Evolutionary conservation across 2,329 filamentous ascomycete genomes (phyloP).

Genomic region (Neonectria punicea): DNA sequence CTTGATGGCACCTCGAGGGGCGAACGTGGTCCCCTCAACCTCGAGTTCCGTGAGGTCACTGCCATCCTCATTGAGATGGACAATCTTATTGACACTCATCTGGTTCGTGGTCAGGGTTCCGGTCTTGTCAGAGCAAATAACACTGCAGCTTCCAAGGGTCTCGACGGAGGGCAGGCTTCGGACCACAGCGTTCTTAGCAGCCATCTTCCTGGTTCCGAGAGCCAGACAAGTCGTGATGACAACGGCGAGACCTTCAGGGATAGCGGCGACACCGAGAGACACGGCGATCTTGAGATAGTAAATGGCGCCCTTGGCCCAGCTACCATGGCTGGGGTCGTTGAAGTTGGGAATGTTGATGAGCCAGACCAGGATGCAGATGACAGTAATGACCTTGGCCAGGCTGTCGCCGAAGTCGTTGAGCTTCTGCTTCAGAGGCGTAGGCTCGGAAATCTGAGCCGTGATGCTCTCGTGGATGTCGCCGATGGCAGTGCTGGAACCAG

Average conservation of each 20-base stretch:
- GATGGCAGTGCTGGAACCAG: constrained; percentile 91
- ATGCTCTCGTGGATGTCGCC: constrained; percentile 99
- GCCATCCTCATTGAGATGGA: constrained; percentile 81
- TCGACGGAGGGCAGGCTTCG: constrained; percentile 96
- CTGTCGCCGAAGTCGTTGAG: constrained; percentile 97
- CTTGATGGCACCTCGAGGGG: constrained; percentile 80
- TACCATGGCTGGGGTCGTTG: constrained; percentile 91
- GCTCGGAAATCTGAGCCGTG: constrained; percentile 95
- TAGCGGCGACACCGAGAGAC: constrained; percentile 96
- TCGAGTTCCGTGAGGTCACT: constrained; percentile 84
- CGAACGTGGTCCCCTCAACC: constrained; percentile 92
- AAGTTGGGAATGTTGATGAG: constrained; percentile 98
- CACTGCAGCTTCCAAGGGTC: constrained; percentile 97
- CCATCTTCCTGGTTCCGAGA: constrained; percentile 97
- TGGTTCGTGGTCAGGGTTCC: constrained; percentile 98
- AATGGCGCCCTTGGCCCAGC: constrained; percentile 95
- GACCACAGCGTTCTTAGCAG: constrained; percentile 96
- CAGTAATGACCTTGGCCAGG: constrained; percentile 96
- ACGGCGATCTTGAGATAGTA: constrained; percentile 99
- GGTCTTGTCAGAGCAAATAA: constrained; percentile 99
- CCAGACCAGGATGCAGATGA: constrained; percentile 97
- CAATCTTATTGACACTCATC: constrained; percentile 97
- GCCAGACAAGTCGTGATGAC: constrained; percentile 99
- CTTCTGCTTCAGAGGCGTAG: constrained; percentile 97
- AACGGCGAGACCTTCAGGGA: constrained; percentile 95